phyloP scores from a whole-genome alignment of 768 basidiomycete species.

The Mycena kentingensis region DNA sequence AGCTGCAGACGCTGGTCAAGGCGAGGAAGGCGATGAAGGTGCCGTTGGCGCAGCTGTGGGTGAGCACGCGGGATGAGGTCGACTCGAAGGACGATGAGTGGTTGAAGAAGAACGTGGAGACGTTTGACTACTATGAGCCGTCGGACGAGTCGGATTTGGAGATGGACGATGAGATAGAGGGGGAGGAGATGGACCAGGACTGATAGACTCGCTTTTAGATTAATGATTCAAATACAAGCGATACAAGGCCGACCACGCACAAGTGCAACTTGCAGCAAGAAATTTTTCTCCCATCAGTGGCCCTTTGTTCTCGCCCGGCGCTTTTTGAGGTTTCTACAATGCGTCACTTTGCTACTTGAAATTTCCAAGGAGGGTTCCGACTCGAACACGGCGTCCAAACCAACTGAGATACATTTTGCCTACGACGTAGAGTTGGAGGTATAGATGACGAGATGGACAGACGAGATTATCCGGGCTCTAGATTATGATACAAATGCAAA shows the following conservation, averaged over 20 bases:
- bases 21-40: slow-evolving; percentile 42
- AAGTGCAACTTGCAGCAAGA: too few relatives aligned
- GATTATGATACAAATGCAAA: background rate
- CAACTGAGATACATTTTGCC: too few relatives aligned
- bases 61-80: slow-evolving; percentile 50
- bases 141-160: slow-evolving; percentile 59
- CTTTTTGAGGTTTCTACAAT: too few relatives aligned
- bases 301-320: too few relatives aligned
- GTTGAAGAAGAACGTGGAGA: slow-evolving; percentile 52
- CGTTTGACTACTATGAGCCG: slow-evolving; percentile 58
- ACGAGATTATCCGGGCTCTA: background rate
- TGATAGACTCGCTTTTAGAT: slow-evolving; percentile 1
- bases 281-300: too few relatives aligned
- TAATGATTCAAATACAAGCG: background rate
- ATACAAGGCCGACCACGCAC: too few relatives aligned
- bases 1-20: slow-evolving; percentile 48
- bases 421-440: too few relatives aligned
- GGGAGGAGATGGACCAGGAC: slow-evolving; percentile 29
- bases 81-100: slow-evolving; percentile 46
- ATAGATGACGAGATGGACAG: too few relatives aligned
- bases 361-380: too few relatives aligned
- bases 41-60: slow-evolving; percentile 49
- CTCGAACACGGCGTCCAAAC: too few relatives aligned
- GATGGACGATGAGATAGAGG: slow-evolving; percentile 33
- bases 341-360: too few relatives aligned